A percentile compares a stretch with the other conserved stretches of the same genome.
Evolutionary conservation across 257 asterid species (phyloP).

Genomic region (Nicotiana obtusifolia): DNA sequence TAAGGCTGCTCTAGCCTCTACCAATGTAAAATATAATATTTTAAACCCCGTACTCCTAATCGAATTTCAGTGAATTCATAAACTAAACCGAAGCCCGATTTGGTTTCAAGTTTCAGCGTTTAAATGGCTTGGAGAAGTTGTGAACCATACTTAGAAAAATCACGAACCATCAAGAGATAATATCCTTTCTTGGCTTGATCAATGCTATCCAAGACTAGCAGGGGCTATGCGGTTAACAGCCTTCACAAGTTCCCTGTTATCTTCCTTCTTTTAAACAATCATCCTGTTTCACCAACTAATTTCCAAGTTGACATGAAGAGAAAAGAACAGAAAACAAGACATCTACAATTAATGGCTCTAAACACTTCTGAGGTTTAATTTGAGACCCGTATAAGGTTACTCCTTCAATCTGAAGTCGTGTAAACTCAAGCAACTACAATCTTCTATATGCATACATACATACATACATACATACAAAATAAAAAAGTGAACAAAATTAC

Average conservation of each 20-base stretch:
- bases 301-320: not conserved
- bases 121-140: not conserved
- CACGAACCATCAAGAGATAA: not conserved
- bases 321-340: not conserved
- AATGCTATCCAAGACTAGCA: not conserved
- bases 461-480: not conserved
- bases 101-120: not conserved
- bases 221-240: not conserved
- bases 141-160: not conserved
- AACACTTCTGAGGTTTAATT: not conserved
- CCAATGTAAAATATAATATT: not conserved
- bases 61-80: not conserved
- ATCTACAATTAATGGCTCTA: not conserved
- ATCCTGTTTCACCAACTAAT: not conserved
- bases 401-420: not conserved
- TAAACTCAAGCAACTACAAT: too few species aligned
- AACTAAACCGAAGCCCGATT: not conserved
- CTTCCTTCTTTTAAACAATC: not conserved
- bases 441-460: not conserved
- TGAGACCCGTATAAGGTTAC: not conserved
- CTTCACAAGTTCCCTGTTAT: not conserved
- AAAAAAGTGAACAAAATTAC: slow-evolving; percentile 29
- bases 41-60: not conserved
- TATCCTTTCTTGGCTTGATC: not conserved
- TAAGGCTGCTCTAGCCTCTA: not conserved